Conservation (phyloP, 805 yeast species). For the Komagataella phaffii region DNA sequence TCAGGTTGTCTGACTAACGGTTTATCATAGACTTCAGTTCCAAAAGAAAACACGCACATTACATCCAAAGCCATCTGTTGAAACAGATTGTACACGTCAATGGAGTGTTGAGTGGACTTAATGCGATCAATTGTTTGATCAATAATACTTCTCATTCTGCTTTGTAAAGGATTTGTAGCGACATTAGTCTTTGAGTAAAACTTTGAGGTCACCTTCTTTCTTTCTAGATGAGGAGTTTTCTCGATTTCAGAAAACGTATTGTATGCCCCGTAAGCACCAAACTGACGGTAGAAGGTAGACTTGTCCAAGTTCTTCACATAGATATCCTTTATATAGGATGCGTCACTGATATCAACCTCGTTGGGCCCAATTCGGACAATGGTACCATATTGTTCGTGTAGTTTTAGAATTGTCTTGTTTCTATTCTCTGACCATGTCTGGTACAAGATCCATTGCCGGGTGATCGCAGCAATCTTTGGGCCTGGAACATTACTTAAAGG, state of each 20-base stretch:
- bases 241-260: constrained; percentile 48
- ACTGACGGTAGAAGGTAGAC: constrained; percentile 43
- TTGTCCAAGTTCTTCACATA: constrained; percentile 46
- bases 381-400: constrained; percentile 48
- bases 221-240: constrained; percentile 30
- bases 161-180: constrained; percentile 17
- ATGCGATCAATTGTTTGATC: constrained; percentile 13
- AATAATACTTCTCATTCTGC: constrained; percentile 20
- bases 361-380: constrained; percentile 48
- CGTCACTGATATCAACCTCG: constrained; percentile 45
- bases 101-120: constrained; percentile 11
- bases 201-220: constrained; percentile 25
- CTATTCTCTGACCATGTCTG: constrained; percentile 34
- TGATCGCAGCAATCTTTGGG: constrained; percentile 35
- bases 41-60: constrained; percentile 47
- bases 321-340: constrained; percentile 35
- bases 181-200: constrained; percentile 31
- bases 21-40: constrained; percentile 27
- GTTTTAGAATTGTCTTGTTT: constrained; percentile 28
- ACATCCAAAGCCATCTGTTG: constrained; percentile 65
- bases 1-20: constrained; percentile 25
- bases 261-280: constrained; percentile 39
- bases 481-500: constrained; percentile 46
- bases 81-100: constrained; percentile 51
- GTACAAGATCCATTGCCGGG: constrained; percentile 26